A percentile compares a stretch with the other conserved stretches of the same genome.
Evolutionary conservation across 108 stramenopile species (phyloP).

Genomic region (Pseudonitzschia delicatissima): DNA sequence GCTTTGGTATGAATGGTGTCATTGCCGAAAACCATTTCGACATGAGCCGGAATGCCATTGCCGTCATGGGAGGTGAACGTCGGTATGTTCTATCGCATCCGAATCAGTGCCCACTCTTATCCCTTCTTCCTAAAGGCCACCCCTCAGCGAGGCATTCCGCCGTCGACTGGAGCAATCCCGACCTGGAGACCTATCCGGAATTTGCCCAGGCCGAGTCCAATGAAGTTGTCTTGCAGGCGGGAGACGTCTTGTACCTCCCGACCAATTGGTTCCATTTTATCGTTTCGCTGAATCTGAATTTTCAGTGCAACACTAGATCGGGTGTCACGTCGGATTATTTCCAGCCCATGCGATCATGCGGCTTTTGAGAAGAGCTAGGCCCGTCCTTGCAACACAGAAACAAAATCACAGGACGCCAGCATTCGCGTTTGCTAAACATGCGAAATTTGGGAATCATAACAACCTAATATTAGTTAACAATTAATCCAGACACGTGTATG

Average conservation of each 20-base stretch:
- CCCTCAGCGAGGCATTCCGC: constrained; percentile 89
- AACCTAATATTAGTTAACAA: too few species aligned
- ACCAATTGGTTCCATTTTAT: constrained; percentile 95
- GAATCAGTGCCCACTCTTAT: constrained; percentile 75
- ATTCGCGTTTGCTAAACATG: too few species aligned
- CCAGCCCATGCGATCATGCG: constrained; percentile 31
- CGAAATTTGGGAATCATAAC: too few species aligned
- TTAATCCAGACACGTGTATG: too few species aligned
- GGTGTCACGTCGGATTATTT: constrained; percentile 43
- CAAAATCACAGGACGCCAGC: too few species aligned
- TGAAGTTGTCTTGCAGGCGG: constrained; percentile 91
- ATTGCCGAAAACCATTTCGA: constrained; percentile 92
- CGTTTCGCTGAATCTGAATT: constrained; percentile 87
- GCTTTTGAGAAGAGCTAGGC: too few species aligned
- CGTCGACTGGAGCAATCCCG: constrained; percentile 90
- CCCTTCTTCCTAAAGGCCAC: constrained; percentile 81
- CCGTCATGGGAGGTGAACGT: constrained; percentile 71
- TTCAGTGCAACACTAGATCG: constrained; percentile 92
- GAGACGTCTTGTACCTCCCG: constrained; percentile 93
- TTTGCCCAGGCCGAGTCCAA: constrained; percentile 67
- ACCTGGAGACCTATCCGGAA: constrained; percentile 71
- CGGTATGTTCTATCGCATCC: constrained; percentile 91
- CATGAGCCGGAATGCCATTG: constrained; percentile 83
- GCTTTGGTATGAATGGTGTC: constrained; percentile 91
- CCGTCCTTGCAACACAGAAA: too few species aligned